Percentiles rank a stretch among this genome's conserved stretches.
phyloP scores from a whole-genome alignment of 176 grass and related monocot genomes.

The Carex pumila region DNA sequence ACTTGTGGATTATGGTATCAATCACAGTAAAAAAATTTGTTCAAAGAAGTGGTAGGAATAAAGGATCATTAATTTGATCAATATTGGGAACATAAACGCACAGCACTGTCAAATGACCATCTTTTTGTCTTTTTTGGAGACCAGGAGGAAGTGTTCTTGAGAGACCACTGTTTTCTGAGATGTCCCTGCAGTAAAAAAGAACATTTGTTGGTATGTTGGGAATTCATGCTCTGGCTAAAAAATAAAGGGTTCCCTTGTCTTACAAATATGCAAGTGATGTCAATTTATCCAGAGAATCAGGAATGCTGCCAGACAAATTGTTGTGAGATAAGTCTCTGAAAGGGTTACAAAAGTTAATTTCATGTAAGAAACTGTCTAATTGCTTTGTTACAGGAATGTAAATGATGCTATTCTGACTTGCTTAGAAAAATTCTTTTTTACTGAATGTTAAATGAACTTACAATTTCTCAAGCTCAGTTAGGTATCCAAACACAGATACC shows the following conservation, averaged over 20 bases:
- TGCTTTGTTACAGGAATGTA: neutral
- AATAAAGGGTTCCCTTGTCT: neutral
- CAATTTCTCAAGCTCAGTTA: conserved; percentile 1
- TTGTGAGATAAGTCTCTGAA: conserved; percentile 50
- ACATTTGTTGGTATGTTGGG: neutral
- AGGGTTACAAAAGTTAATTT: neutral
- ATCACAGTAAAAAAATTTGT: neutral
- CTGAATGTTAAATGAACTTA: neutral
- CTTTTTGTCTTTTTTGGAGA: conserved; percentile 30
- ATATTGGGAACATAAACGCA: neutral
- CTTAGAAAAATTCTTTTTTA: neutral
- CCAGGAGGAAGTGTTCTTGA: conserved; percentile 23
- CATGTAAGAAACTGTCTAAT: neutral
- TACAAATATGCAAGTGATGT: conserved; percentile 43
- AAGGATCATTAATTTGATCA: neutral
- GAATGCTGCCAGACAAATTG: conserved; percentile 35
- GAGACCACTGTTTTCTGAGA: conserved; percentile 28
- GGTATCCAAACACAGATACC: conserved; percentile 5
- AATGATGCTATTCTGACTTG: too few relatives aligned
- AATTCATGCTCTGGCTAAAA: neutral
- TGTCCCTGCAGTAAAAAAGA: conserved; percentile 19
- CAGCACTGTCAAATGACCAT: conserved; percentile 29
- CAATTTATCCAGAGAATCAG: conserved; percentile 32
- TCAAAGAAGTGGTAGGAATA: neutral
- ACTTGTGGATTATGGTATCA: neutral